Base-by-base conservation (phyloP, 805 yeast species). In the Ogataea methanolica region DNA sequence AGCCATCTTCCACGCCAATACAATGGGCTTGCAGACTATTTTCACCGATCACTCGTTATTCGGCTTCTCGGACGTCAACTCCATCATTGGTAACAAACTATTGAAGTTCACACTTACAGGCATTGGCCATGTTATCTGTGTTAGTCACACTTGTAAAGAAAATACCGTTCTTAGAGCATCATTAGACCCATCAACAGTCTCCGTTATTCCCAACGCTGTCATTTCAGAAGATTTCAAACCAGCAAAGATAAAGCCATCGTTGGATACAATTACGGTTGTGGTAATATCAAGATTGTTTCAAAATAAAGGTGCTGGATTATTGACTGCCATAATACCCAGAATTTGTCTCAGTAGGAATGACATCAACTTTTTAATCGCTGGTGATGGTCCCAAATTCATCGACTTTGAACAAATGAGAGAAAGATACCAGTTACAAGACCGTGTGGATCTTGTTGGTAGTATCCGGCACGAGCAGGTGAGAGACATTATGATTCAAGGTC, bases 351-450 rank as follows among this genome's bases (percentile, higher is more conserved):
- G 69, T 15, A 77, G 82, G 46, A 74, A 78, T 0, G 76, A 79
- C 16, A 91, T 91, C 1, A 79, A 81, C 44, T 91, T 94, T 55
- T 65, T 92, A 2, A 81, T 94, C 41, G 99, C 97, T 3, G 99
- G 99, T 12, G 95, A 89, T 66, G 99, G 99, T 0, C 99, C 99
- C 1, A 88, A 88, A 58, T 90, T 86, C 56, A 79, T 94, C 9
- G 98, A 94, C 58, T 71, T 94, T 45, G 97, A 91, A 63, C 99
- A 94, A 64, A 91, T 91, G 91, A 76, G 96, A 43, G 99, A 94
- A 63, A 78, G 80, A 50, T 78, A 83, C 63, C 81, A 88, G 51
- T 69, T 94, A 19, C 97, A 94, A 62, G 96, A 92, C 43, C 73
- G 96, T 42, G 97, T 94, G 1, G 81, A 83, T 38, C 72, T 94